Evolutionary conservation across 371 early-diverging fungal genomes (phyloP).

Genomic region (Lichtheimia corymbifera): DNA sequence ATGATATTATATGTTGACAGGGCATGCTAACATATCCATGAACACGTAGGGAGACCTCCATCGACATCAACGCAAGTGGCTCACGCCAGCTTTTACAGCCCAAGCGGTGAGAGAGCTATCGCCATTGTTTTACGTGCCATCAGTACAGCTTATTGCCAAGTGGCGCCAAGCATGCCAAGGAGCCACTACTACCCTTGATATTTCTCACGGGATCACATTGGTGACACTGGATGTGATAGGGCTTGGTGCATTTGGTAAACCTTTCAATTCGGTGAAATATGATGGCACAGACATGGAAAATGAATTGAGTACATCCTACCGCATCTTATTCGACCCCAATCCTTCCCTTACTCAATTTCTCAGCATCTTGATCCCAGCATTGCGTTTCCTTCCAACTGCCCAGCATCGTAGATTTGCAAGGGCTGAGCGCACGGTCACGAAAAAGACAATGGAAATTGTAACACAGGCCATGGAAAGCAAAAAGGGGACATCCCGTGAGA

Average conservation of each 20-base stretch:
- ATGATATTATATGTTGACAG: background rate
- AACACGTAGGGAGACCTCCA: conserved; percentile 53
- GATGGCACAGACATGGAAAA: conserved; percentile 21
- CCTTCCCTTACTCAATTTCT: conserved; percentile 28
- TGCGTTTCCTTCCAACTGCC: conserved; percentile 35
- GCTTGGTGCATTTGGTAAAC: conserved; percentile 46
- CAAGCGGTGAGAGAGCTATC: conserved; percentile 47
- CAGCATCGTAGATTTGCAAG: conserved; percentile 19
- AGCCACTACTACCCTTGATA: conserved; percentile 16
- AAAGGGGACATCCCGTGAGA: conserved; percentile 1
- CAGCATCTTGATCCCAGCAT: conserved; percentile 39
- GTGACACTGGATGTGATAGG: conserved; percentile 55
- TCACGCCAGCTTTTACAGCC: conserved; percentile 67
- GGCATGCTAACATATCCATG: background rate
- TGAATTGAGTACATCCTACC: conserved; percentile 51
- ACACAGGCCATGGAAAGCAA: background rate
- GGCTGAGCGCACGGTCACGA: conserved; percentile 17
- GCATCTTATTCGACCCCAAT: conserved; percentile 29
- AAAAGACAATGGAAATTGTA: background rate
- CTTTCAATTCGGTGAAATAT: conserved; percentile 18
- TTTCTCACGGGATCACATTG: conserved; percentile 38
- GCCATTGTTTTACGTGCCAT: conserved; percentile 46
- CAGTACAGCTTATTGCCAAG: conserved; percentile 14
- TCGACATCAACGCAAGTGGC: conserved; percentile 64
- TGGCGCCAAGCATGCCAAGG: conserved; percentile 2